Evolutionary conservation across 225 moss, liverwort and hornwort species (phyloP), one percentile per base, ranked within the genome.

Genomic region (Bryoerythrophyllum caledonicum): DNA sequence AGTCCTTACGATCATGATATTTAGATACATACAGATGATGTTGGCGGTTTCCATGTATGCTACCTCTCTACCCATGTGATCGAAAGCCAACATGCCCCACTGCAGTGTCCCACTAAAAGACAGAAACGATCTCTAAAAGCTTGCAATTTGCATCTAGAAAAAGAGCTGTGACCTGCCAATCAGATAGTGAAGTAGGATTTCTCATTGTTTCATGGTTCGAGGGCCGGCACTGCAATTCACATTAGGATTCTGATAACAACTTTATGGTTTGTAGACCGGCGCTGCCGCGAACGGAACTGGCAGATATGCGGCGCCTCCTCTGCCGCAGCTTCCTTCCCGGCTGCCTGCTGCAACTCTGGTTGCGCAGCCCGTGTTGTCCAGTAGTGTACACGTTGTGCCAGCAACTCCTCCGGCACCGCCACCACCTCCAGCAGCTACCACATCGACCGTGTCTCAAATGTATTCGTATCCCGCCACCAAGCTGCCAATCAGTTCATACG

Each of bases 391-490:
- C 21, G 23, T 23, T 55, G 54, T 76, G 67, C 83, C 48, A 66
- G 32, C 79, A n/a, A n/a, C 64, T n/a, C 64, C 82, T 40, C 78
- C 79, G 4, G 60, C 79, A 15, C n/a, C n/a, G 3, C 43, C 67
- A 54, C 17, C 48, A 16, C 17, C 48, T 4, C 15, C 46, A 49
- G 17, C 48, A 55, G 52, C 85, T 62, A 61, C 72, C 30, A 53
- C 84, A 30, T 80, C 5, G n/a, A n/a, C 82, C 27, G 82, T 77
- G 37, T 63, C 91, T 25, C 96, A 90, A 16, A 92, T 86, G 75
- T 86, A 87, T 77, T 86, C 90, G 3, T 96, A 92, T 60, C 74
- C 87, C 27, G 41, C 44, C 32, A 21, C 49, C 87, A n/a, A 49
- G 17, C n/a, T n/a, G n/a, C 48, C 48, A 17, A 49, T 49, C 48